These are phyloP conservation scores for Kitagawia praeruptora DNA, from an alignment of 129 eudicot genomes.

Conservation along the genomic window DNA sequence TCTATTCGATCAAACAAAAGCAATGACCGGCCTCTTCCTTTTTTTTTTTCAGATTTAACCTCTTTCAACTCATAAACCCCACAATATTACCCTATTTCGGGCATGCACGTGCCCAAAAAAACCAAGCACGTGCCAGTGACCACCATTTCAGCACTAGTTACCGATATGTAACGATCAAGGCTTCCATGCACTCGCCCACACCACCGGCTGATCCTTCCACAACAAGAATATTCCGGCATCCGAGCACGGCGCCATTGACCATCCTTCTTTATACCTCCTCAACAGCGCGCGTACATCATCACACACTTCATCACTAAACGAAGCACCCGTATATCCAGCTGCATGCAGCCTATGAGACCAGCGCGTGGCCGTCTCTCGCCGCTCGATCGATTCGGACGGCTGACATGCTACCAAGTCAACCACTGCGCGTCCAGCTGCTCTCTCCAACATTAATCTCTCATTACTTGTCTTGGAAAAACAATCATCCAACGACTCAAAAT, in stretches of 20 bases:
- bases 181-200: constrained; percentile 99
- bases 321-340: constrained; percentile 38
- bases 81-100: background rate
- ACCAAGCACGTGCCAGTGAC: background rate
- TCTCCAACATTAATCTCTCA: constrained; percentile 77
- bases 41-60: background rate
- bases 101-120: constrained; percentile 33
- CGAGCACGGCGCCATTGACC: constrained; percentile 60
- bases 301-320: constrained; percentile 73
- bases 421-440: constrained; percentile 79
- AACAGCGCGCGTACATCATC: constrained; percentile 88
- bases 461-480: constrained; percentile 71
- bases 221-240: constrained; percentile 76
- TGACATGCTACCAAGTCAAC: constrained; percentile 77
- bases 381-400: constrained; percentile 53
- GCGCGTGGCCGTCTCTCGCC: constrained; percentile 70
- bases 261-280: constrained; percentile 92
- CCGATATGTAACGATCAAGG: constrained; percentile 27
- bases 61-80: constrained; percentile 9
- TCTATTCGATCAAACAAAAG: constrained; percentile 1
- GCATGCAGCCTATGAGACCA: constrained; percentile 62
- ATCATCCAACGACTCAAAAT: constrained; percentile 74
- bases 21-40: background rate
- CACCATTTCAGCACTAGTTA: background rate
- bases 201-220: constrained; percentile 97